Evolutionary conservation across 2,329 filamentous ascomycete genomes (phyloP).

Genomic region (Cladobotryum protrusum): DNA sequence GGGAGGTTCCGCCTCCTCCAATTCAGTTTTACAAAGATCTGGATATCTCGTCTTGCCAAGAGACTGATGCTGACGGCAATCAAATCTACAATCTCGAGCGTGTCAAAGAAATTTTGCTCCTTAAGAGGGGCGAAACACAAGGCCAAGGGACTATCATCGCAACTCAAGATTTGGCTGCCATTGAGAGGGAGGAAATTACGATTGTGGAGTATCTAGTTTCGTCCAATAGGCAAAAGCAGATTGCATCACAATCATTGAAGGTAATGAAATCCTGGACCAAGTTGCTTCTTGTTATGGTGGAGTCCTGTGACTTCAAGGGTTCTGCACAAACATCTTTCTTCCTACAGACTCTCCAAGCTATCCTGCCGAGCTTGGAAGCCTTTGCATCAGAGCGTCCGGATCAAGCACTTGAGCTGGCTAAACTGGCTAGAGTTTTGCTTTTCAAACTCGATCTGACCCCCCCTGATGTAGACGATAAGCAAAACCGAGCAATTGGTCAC

Average conservation of each 20-base stretch:
- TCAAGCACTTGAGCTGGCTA: slow-evolving; percentile 70
- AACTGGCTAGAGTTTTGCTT: slow-evolving; percentile 65
- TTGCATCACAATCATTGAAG: slow-evolving; percentile 52
- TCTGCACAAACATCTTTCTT: slow-evolving; percentile 70
- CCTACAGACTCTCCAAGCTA: slow-evolving; percentile 77
- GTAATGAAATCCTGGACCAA: slow-evolving; percentile 81
- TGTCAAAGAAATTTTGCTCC: slow-evolving; percentile 64
- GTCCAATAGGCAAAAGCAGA: slow-evolving; percentile 56
- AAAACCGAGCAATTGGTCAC: slow-evolving; percentile 51
- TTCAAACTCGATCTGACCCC: slow-evolving; percentile 60
- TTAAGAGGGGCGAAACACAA: slow-evolving; percentile 59
- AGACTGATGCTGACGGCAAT: slow-evolving; percentile 51
- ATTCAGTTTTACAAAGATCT: slow-evolving; percentile 59
- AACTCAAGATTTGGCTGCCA: slow-evolving; percentile 40
- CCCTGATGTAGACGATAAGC: slow-evolving; percentile 33
- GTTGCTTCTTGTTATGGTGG: slow-evolving; percentile 74
- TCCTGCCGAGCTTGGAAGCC: slow-evolving; percentile 79
- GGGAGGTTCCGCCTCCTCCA: slow-evolving; percentile 45
- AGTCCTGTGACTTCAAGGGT: slow-evolving; percentile 72
- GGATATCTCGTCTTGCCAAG: slow-evolving; percentile 59
- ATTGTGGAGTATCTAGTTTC: slow-evolving; percentile 57
- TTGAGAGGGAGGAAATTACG: slow-evolving; percentile 54
- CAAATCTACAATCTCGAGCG: slow-evolving; percentile 62
- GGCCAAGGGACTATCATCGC: slow-evolving; percentile 43
- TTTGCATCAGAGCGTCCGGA: slow-evolving; percentile 62